Evolutionary conservation across 768 basidiomycete species (phyloP), one percentile per base, ranked within the genome.

Genomic region (Lyophyllum atratum): DNA sequence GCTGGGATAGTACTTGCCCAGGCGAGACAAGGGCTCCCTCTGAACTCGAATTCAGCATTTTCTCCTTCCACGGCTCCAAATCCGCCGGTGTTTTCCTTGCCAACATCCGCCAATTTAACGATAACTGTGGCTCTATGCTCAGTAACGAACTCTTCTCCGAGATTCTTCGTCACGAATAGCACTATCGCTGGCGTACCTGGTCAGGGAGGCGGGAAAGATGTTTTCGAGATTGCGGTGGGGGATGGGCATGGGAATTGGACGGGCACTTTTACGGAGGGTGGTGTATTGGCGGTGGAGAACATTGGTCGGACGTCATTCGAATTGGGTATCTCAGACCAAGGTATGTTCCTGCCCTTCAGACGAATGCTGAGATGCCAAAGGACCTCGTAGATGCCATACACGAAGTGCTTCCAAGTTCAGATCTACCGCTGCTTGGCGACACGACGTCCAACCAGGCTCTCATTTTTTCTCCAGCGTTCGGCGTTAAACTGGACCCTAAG

Each of bases 401-500:
- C 61, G 65, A 77, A 56, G 54, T 70, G 5, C 64, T 82, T 11
- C 54, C 69, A 17, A 62, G 28, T 49, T 46, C 54, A 39, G 60
- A 63, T 10, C 64, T 80, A 0, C 89, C 89, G 1, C 69, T 89
- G 6, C 72, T 92, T 1, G 89, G 88, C 2, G 92, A 93, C 67
- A 85, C 89, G 1, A 90, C 90, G 1, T 73, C 85, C 6, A 89
- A 85, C 49, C 84, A 90, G 66, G 89, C 84, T 0, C 69, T 93
- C 26, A 64, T 93, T 11, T 91, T 90, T 69, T 93, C 92, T 0
- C 81, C 83, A 8, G 70, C 81, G 0, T 85, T 85, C 58, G 62
- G 72, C 7, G 54, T 72, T 0, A 57, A 74, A 11, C 58, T 65
- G 1, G 25, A 60, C 0, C 51, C 62, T 5, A 60, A 69, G 39